Evolutionary conservation across 2,329 filamentous ascomycete species (phyloP).

Genomic region (Aureobasidium lini): DNA sequence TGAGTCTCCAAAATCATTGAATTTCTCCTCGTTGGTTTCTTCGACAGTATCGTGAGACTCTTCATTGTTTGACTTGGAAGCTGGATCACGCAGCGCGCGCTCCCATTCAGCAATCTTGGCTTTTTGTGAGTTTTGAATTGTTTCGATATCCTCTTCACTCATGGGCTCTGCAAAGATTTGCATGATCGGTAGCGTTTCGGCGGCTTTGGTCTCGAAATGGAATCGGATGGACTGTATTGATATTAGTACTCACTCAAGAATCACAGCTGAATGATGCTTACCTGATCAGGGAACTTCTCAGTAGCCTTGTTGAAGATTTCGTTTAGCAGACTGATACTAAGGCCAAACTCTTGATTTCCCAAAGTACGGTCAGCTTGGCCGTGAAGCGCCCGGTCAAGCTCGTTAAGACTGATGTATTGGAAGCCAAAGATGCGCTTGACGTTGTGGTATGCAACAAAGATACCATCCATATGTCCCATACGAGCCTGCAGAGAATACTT

Average conservation of each 20-base stretch:
- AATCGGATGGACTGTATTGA: constrained; percentile 58
- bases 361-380: constrained; percentile 59
- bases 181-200: constrained; percentile 50
- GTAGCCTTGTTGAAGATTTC: constrained; percentile 70
- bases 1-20: neutral
- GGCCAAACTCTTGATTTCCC: constrained; percentile 78
- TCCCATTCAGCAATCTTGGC: constrained; percentile 63
- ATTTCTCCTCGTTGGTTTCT: neutral
- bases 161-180: constrained; percentile 87
- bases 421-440: constrained; percentile 93
- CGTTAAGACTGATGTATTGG: constrained; percentile 78
- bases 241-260: constrained; percentile 13
- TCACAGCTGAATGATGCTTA: constrained; percentile 25
- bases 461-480: constrained; percentile 97
- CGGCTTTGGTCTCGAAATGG: constrained; percentile 61
- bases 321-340: constrained; percentile 73
- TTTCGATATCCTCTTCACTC: constrained; percentile 59
- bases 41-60: neutral
- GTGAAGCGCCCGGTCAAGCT: constrained; percentile 90
- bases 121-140: constrained; percentile 63
- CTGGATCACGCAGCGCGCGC: constrained; percentile 28
- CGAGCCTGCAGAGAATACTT: constrained; percentile 96
- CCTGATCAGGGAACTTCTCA: constrained; percentile 60
- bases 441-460: constrained; percentile 96
- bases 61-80: neutral